phyloP scores from a whole-genome alignment of 2,329 filamentous ascomycete species.

The Leptodontidium sp. region DNA sequence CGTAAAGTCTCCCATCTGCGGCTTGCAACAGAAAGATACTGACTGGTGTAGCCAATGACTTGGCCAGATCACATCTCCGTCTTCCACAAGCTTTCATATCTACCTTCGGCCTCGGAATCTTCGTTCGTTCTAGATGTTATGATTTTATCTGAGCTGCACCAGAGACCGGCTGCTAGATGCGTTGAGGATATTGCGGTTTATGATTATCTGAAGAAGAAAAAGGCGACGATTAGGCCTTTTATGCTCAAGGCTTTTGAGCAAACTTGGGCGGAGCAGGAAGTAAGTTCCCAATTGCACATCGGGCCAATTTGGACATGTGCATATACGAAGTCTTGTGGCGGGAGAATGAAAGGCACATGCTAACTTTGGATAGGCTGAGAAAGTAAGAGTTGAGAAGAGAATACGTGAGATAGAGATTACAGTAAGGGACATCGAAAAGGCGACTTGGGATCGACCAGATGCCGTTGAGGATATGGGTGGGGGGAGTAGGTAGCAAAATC shows the following conservation, averaged over 20 bases:
- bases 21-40: background rate
- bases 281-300: background rate
- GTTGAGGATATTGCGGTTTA: constrained; percentile 83
- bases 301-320: background rate
- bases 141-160: constrained; percentile 79
- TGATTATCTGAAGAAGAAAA: constrained; percentile 69
- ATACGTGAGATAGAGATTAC: constrained; percentile 71
- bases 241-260: constrained; percentile 67
- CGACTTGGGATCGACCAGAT: constrained; percentile 76
- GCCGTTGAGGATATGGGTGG: constrained; percentile 74
- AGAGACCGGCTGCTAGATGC: constrained; percentile 75
- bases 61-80: constrained; percentile 86
- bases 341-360: background rate
- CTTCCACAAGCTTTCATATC: constrained; percentile 74
- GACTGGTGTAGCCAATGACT: constrained; percentile 71
- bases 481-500: background rate
- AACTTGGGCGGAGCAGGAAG: constrained; percentile 68
- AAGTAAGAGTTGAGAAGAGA: constrained; percentile 57
- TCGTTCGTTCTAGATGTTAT: constrained; percentile 67
- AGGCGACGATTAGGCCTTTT: constrained; percentile 64
- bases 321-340: background rate
- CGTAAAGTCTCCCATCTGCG: constrained; percentile 58
- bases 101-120: constrained; percentile 44
- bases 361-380: constrained; percentile 51
- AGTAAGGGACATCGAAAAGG: constrained; percentile 70